Evolutionary conservation across 805 yeast genomes (phyloP).

Genomic region (Pichia californica): DNA sequence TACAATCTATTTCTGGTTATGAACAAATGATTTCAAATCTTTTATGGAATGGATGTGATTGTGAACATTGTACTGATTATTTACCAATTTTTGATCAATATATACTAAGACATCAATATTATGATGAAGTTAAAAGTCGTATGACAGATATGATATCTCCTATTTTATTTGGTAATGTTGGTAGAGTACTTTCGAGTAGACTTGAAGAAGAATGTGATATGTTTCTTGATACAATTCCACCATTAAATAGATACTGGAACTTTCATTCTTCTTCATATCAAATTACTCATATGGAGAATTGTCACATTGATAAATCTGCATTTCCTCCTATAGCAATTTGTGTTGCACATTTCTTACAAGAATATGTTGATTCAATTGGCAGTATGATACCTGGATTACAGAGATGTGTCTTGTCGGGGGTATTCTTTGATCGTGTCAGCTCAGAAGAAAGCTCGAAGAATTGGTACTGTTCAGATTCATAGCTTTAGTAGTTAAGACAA

Average conservation of each 20-base stretch:
- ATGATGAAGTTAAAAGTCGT: slow-evolving; percentile 36
- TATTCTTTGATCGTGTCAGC: slow-evolving; percentile 29
- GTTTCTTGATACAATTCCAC: slow-evolving; percentile 24
- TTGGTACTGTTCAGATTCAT: slow-evolving; percentile 19
- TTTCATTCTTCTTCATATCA: slow-evolving; percentile 37
- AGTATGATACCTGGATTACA: slow-evolving; percentile 29
- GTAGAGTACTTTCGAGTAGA: slow-evolving; percentile 37
- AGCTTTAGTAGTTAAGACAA: too few species aligned
- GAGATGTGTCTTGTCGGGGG: slow-evolving; percentile 34
- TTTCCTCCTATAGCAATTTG: slow-evolving; percentile 36
- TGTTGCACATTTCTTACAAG: slow-evolving; percentile 41
- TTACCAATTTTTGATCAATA: slow-evolving; percentile 52
- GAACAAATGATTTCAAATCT: slow-evolving; percentile 65
- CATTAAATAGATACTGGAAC: slow-evolving; percentile 36
- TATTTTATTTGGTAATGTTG: slow-evolving; percentile 47
- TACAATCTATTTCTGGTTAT: slow-evolving; percentile 58
- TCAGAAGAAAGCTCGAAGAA: neutral
- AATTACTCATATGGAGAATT: slow-evolving; percentile 33
- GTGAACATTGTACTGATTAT: slow-evolving; percentile 44
- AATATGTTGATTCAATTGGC: slow-evolving; percentile 33
- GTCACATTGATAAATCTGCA: slow-evolving; percentile 39
- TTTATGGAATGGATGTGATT: slow-evolving; percentile 74
- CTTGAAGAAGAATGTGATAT: slow-evolving; percentile 20
- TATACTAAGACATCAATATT: slow-evolving; percentile 58
- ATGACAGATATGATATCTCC: slow-evolving; percentile 59